Base-by-base conservation (phyloP, 768 basidiomycete species). In the Pisolithus albus region DNA sequence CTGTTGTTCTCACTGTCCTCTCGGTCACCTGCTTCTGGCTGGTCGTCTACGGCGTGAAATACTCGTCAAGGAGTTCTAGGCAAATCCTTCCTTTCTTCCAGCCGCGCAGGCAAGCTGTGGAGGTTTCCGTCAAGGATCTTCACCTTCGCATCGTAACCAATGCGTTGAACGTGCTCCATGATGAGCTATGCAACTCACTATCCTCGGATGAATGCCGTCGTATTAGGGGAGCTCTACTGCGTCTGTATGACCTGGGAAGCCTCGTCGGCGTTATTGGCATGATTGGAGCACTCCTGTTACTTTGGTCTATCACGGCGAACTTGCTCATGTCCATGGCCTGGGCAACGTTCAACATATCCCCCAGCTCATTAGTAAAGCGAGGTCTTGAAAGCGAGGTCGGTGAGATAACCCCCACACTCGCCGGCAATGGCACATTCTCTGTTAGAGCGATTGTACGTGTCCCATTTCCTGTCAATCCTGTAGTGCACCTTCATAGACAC, bases 241-340 rank as follows among this genome's bases (percentile, higher is more conserved):
- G 52, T 5, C 58, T 78, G 42, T 88, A 87, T 63, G 72, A 79
- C 56, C 24, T 75, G 0, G 85, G 85, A 6, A 71, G 65, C 42
- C 37, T 74, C 28, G 43, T 74, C 34, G 74, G 74, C 2, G 57
- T 73, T 3, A 41, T 78, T 7, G 82, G 84, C 21, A 79, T 81
- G 75, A 7, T 75, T 0, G 59, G 63, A 13, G 74, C 70, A 0
- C 51, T 82, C 15, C 57, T 57, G 26, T 44, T 79, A 18, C 61
- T 83, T 0, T 23, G 69, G 7, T 70, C 70, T 63, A 74, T 74
- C 3, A 52, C 39, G 11, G 52, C 42, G 8, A 58, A 60, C 47
- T 51, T 67, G 41, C 56, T 54, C 8, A 52, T 41, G 18, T 60
- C 60, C 19, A 41, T 60, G 40, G 28, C 62, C 21, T 50, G 40